Evolutionary conservation across 2,329 filamentous ascomycete species (phyloP).

Genomic region (Graphilbum fragrans): DNA sequence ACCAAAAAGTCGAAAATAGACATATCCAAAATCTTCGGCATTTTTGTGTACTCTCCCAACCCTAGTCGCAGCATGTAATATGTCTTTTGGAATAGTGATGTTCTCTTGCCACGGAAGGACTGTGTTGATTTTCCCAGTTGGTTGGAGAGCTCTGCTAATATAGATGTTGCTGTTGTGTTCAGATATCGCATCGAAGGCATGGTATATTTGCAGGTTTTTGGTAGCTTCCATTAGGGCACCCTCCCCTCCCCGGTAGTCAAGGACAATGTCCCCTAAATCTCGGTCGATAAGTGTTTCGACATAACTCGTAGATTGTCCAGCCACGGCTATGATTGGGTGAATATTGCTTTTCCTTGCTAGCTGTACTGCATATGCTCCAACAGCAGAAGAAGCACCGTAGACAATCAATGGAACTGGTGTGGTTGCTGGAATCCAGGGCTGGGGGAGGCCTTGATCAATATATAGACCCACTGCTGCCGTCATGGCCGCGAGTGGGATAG

Average conservation of each 20-base stretch:
- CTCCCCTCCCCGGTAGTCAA: slow-evolving; percentile 41
- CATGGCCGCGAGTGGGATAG: slow-evolving; percentile 29
- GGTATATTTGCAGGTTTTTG: slow-evolving; percentile 22
- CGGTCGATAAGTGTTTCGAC: slow-evolving; percentile 32
- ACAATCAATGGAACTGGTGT: slow-evolving; percentile 18
- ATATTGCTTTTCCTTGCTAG: slow-evolving; percentile 34
- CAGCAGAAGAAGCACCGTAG: slow-evolving; percentile 33
- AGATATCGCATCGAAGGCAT: slow-evolving; percentile 38
- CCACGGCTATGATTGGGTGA: slow-evolving; percentile 40
- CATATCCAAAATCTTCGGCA: slow-evolving; percentile 19
- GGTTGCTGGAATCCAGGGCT: slow-evolving; percentile 25
- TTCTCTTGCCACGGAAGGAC: slow-evolving; percentile 13
- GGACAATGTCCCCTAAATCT: slow-evolving; percentile 34
- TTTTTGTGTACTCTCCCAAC: slow-evolving; percentile 13
- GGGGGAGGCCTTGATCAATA: slow-evolving; percentile 21
- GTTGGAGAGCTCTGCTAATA: slow-evolving; percentile 22
- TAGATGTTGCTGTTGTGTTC: slow-evolving; percentile 29
- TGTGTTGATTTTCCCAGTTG: slow-evolving; percentile 7
- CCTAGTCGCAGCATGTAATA: not conserved
- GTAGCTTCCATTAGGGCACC: slow-evolving; percentile 27
- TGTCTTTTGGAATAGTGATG: too few relatives aligned
- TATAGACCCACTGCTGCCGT: slow-evolving; percentile 29
- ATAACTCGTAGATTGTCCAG: slow-evolving; percentile 30
- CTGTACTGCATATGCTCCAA: slow-evolving; percentile 40
- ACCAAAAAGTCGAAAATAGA: slow-evolving; percentile 23